These are phyloP conservation scores for Sarcomyxa edulis DNA, from an alignment of 768 basidiomycete species.

Conservation along the genomic window DNA sequence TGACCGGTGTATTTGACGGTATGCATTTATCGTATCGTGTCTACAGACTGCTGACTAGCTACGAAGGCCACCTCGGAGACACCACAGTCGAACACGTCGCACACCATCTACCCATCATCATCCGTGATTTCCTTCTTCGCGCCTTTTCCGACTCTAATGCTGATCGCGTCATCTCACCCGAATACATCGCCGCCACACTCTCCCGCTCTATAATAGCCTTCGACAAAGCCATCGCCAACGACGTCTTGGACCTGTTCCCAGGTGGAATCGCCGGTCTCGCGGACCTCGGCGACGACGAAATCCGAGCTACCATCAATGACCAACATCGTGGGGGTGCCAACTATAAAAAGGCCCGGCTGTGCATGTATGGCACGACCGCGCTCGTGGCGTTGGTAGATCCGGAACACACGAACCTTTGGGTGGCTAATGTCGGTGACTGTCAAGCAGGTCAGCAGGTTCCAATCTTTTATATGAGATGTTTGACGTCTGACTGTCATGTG, in stretches of 20 bases:
- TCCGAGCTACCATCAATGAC: constrained; percentile 61
- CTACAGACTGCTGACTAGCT: constrained; percentile 7
- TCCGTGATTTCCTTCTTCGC: constrained; percentile 50
- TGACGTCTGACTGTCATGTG: too few species aligned
- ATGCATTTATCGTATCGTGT: constrained; percentile 13
- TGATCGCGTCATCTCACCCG: constrained; percentile 34
- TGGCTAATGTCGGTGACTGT: constrained; percentile 79
- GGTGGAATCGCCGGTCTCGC: constrained; percentile 48
- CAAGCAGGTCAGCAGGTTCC: constrained; percentile 53
- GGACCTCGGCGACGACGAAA: constrained; percentile 49
- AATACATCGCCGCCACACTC: constrained; percentile 50
- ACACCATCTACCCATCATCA: constrained; percentile 62
- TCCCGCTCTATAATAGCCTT: constrained; percentile 54
- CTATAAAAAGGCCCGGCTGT: constrained; percentile 60
- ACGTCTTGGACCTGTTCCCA: constrained; percentile 55
- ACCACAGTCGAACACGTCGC: constrained; percentile 67
- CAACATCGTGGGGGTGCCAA: constrained; percentile 51
- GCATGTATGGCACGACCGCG: constrained; percentile 79
- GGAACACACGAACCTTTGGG: constrained; percentile 63
- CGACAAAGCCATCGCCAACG: constrained; percentile 63
- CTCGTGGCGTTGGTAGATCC: constrained; percentile 72
- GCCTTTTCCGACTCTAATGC: constrained; percentile 32
- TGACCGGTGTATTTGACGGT: constrained; percentile 72
- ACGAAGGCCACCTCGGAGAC: constrained; percentile 61
- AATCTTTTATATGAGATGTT: constrained; percentile 3